phyloP scores from a whole-genome alignment of 1,139 yeast genomes.

The Nakaseomyces nivariensis region DNA sequence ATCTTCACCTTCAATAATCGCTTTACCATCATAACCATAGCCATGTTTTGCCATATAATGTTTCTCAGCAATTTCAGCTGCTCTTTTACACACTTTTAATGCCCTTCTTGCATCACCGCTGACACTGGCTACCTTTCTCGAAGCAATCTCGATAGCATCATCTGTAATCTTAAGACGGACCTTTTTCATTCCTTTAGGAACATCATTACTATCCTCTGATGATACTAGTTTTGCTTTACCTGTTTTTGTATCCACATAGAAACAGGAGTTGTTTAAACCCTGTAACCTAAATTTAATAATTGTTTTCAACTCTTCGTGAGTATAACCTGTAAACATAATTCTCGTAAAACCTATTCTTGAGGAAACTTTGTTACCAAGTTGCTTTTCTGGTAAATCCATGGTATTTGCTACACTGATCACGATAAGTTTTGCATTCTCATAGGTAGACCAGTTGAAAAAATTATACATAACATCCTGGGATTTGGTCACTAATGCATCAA shows the following conservation, averaged over 20 bases:
- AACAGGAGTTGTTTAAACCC: constrained; percentile 35
- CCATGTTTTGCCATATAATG: constrained; percentile 36
- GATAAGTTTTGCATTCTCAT: constrained; percentile 64
- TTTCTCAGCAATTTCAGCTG: constrained; percentile 77
- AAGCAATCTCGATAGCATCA: constrained; percentile 85
- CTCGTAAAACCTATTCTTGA: constrained; percentile 85
- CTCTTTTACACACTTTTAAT: constrained; percentile 76
- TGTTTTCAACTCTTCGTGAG: constrained; percentile 63
- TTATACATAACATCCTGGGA: constrained; percentile 88
- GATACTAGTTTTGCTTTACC: constrained; percentile 27
- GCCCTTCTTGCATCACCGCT: constrained; percentile 97
- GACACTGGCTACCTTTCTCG: constrained; percentile 90
- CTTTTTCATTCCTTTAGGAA: constrained; percentile 19
- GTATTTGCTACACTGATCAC: constrained; percentile 95
- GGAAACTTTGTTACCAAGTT: constrained; percentile 77
- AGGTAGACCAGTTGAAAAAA: constrained; percentile 95
- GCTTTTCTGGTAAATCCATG: constrained; percentile 91
- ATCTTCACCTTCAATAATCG: constrained; percentile 4
- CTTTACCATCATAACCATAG: constrained; percentile 22
- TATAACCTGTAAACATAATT: constrained; percentile 81
- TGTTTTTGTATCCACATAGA: constrained; percentile 26
- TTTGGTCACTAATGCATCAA: constrained; percentile 82
- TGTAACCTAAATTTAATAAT: constrained; percentile 68
- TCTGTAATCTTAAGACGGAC: constrained; percentile 41
- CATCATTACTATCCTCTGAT: constrained; percentile 6